Evolutionary conservation across 805 yeast genomes (phyloP).

Genomic region (Ogataea philodendri): DNA sequence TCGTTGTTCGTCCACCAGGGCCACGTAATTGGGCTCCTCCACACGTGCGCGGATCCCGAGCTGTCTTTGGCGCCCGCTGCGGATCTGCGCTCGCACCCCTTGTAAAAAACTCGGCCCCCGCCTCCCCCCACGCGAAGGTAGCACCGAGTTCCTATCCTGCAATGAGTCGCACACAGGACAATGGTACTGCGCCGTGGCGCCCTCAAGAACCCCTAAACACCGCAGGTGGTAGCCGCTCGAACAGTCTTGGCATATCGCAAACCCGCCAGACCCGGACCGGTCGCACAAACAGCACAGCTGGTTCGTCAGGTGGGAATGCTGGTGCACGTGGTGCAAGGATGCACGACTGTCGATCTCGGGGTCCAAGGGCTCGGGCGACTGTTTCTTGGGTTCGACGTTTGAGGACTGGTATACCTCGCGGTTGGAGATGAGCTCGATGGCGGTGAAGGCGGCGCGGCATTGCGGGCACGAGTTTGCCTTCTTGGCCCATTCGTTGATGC

Average conservation of each 20-base stretch:
- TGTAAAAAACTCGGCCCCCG: conserved; percentile 19
- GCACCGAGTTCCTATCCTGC: conserved; percentile 27
- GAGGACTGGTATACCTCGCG: conserved; percentile 19
- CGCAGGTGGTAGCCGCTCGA: conserved; percentile 33
- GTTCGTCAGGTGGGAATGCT: conserved; percentile 25
- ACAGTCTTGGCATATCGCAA: conserved; percentile 34
- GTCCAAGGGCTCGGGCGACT: conserved; percentile 18
- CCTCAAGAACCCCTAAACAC: conserved; percentile 30
- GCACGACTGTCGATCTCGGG: conserved; percentile 1
- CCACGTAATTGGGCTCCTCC: conserved; percentile 13
- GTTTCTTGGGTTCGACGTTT: conserved; percentile 24
- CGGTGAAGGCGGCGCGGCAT: conserved; percentile 30
- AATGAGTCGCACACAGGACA: conserved; percentile 38
- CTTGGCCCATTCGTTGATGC: conserved; percentile 36
- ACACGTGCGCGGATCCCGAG: conserved; percentile 17
- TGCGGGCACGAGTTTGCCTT: conserved; percentile 38
- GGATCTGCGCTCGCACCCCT: conserved; percentile 25
- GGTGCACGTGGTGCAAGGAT: conserved; percentile 17
- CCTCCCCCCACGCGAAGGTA: conserved; percentile 12
- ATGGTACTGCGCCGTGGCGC: conserved; percentile 26
- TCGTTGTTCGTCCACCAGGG: conserved; percentile 25
- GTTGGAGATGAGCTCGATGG: conserved; percentile 22
- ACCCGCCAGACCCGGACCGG: conserved; percentile 20
- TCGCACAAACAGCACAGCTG: conserved; percentile 36
- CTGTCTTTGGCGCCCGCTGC: conserved; percentile 21